A percentile compares a stretch with the other conserved stretches of the same genome.
These are phyloP conservation scores for Monosporascus sp. DNA, from an alignment of 2,329 filamentous ascomycete species.

Conservation along the genomic window DNA sequence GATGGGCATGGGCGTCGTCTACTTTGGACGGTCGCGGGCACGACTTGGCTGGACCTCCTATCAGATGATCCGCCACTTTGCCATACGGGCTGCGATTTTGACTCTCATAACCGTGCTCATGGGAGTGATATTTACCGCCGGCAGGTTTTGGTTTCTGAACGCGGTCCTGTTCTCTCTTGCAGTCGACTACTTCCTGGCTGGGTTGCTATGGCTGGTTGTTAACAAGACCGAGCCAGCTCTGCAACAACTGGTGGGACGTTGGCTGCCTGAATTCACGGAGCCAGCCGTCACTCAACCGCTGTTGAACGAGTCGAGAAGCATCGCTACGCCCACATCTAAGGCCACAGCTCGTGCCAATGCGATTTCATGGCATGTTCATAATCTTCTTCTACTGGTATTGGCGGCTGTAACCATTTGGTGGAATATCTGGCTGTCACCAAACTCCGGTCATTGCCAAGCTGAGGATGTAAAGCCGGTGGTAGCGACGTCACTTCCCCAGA, in stretches of 20 bases:
- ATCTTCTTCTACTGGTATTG: slow-evolving; percentile 29
- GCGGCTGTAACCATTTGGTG: slow-evolving; percentile 36
- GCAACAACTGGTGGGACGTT: slow-evolving; percentile 19
- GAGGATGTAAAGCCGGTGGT: slow-evolving; percentile 2
- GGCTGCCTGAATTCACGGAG: background rate
- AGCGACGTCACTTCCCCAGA: slow-evolving; percentile 4
- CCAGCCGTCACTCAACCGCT: no score
- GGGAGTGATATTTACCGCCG: slow-evolving; percentile 27
- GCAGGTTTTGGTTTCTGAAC: slow-evolving; percentile 37
- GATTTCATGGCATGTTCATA: slow-evolving; percentile 38
- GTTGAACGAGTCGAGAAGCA: slow-evolving; percentile 1
- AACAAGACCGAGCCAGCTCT: slow-evolving; percentile 29
- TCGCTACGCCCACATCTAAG: slow-evolving; percentile 9
- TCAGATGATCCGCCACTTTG: slow-evolving; percentile 34
- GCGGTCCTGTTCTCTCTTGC: slow-evolving; percentile 39
- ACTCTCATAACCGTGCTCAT: slow-evolving; percentile 27
- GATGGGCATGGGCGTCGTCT: slow-evolving; percentile 41
- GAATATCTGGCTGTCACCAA: slow-evolving; percentile 41
- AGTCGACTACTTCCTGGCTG: slow-evolving; percentile 39
- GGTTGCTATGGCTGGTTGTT: slow-evolving; percentile 35
- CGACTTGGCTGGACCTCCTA: slow-evolving; percentile 33
- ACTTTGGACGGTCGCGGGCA: slow-evolving; percentile 37
- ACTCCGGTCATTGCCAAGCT: slow-evolving; percentile 30
- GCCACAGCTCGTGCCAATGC: slow-evolving; percentile 15
- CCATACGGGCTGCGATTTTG: slow-evolving; percentile 31